Percentiles rank a stretch among this genome's conserved stretches.
Conservation (phyloP, 2,329 filamentous ascomycete species). For the Fusarium nisikadoi region DNA sequence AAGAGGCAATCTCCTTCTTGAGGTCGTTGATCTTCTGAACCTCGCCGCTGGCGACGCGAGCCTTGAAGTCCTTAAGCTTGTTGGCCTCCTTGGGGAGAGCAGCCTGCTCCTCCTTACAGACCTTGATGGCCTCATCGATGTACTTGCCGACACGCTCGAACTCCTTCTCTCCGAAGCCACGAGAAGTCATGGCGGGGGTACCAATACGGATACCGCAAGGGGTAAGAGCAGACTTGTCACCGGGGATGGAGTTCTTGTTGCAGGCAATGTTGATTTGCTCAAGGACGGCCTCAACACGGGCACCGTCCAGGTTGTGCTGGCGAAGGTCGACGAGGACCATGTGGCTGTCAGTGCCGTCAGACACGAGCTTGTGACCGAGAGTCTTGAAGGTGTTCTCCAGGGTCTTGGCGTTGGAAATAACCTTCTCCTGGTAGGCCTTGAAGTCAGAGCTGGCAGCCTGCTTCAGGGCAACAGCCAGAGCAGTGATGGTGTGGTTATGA, state of each 20-base stretch:
- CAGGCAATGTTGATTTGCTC: conserved; percentile 99
- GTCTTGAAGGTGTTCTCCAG: conserved; percentile 86
- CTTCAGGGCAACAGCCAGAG: conserved; percentile 92
- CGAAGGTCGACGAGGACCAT: conserved; percentile 96
- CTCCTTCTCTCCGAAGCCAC: conserved; percentile 91
- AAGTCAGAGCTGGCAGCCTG: conserved; percentile 93
- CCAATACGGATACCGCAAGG: conserved; percentile 96
- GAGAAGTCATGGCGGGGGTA: conserved; percentile 95
- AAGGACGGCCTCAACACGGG: conserved; percentile 93
- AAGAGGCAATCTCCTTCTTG: conserved; percentile 88
- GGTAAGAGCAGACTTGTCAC: conserved; percentile 96
- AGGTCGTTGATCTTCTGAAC: conserved; percentile 84
- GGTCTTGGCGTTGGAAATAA: conserved; percentile 92
- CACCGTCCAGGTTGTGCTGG: conserved; percentile 86
- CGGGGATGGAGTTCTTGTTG: conserved; percentile 99
- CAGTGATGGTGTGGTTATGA: conserved; percentile 99
- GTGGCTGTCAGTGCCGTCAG: conserved; percentile 96
- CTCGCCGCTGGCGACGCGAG: conserved; percentile 82
- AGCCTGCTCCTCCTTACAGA: conserved; percentile 88
- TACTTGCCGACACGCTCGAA: conserved; percentile 91
- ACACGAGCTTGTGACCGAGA: conserved; percentile 93
- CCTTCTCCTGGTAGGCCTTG: conserved; percentile 91
- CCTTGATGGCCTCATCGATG: conserved; percentile 88
- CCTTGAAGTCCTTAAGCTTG: conserved; percentile 99
- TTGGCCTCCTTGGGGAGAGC: conserved; percentile 94